A percentile compares a stretch with the other conserved stretches of the same genome.
These are phyloP conservation scores for Cutaneotrichosporon sp. DNA, from an alignment of 1,284 basidiomycete species.

Conservation along the genomic window DNA sequence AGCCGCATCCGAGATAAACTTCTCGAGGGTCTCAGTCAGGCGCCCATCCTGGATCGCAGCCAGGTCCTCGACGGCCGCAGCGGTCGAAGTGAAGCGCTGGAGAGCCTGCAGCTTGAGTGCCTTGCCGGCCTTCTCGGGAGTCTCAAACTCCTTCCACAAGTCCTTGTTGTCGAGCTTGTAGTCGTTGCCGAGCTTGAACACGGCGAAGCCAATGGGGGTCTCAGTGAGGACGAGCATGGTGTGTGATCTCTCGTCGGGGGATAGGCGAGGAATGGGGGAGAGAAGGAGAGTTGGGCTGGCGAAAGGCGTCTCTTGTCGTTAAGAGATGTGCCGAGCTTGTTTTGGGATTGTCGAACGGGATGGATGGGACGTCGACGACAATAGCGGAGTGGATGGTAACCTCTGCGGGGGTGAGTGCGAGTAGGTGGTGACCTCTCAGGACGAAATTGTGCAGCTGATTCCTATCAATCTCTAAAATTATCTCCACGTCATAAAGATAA, in stretches of 20 bases:
- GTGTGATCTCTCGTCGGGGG: not conserved
- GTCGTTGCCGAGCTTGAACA: slow-evolving; percentile 92
- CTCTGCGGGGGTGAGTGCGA: not conserved
- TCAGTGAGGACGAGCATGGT: slow-evolving; percentile 57
- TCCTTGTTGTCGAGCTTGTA: slow-evolving; percentile 83
- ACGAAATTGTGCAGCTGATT: not conserved
- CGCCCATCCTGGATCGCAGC: slow-evolving; percentile 90
- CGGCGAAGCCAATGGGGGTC: slow-evolving; percentile 71
- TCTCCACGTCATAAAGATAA: slow-evolving; percentile 6
- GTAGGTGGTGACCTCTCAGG: slow-evolving; percentile 1
- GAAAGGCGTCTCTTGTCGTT: not conserved
- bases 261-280: not conserved
- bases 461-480: slow-evolving; percentile 2
- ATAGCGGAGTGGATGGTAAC: not conserved
- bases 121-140: slow-evolving; percentile 84
- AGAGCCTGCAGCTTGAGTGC: slow-evolving; percentile 93
- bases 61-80: slow-evolving; percentile 97
- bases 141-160: slow-evolving; percentile 89
- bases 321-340: not conserved
- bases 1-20: slow-evolving; percentile 87
- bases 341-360: not conserved
- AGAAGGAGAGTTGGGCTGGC: not conserved
- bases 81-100: slow-evolving; percentile 94
- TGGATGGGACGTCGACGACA: slow-evolving; percentile 3
- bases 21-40: slow-evolving; percentile 86